Base-by-base conservation (phyloP, 2,329 filamentous ascomycete species). In the Hansfordia pulvinata region DNA sequence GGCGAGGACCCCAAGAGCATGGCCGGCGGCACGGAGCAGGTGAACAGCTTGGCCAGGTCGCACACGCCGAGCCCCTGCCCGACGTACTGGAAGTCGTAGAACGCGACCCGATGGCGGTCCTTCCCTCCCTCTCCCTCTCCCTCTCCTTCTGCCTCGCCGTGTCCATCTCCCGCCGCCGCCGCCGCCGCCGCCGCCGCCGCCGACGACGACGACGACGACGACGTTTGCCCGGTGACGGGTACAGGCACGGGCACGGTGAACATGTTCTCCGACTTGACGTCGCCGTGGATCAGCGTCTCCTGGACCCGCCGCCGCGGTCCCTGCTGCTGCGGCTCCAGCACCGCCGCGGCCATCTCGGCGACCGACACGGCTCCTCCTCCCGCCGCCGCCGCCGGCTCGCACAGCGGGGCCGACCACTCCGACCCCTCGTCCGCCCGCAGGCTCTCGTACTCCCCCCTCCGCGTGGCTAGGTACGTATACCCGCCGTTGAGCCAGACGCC, bases 11-110 rank as follows among this genome's bases (percentile, higher is more conserved):
- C 39, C 0, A 53, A 49, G 0, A 79, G 56, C 56, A 76, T 60
- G 3, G 49, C 35, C 6, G 68, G 19, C 0, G 72, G 70, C 0
- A 78, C 59, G 3, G 73, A 76, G 43, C 72, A 77, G 0, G 73
- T 78, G 32, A 77, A 75, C 1, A 78, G 45, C 40, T 78, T 78
- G 2, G 72, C 73, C 0, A 79, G 50, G 42, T 80, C 76, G 35
- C 72, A 74, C 0, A 70, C 72, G 0, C 75, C 74, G 0, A 78
- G 43, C 0, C 75, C 74, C 0, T 76, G 46, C 0, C 76, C 76
- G 0, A 67, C 62, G 36, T 80, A 80, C 37, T 80, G 75, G 30
- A 80, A 80, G 41, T 80, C 76, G 38, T 72, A 78, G 35, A 80
- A 74, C 1, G 69, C 72, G 2, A 73, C 69, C 4, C 51, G 32